phyloP scores from a whole-genome alignment of 164 flowering plant species.

The Nelumbo lutea region DNA sequence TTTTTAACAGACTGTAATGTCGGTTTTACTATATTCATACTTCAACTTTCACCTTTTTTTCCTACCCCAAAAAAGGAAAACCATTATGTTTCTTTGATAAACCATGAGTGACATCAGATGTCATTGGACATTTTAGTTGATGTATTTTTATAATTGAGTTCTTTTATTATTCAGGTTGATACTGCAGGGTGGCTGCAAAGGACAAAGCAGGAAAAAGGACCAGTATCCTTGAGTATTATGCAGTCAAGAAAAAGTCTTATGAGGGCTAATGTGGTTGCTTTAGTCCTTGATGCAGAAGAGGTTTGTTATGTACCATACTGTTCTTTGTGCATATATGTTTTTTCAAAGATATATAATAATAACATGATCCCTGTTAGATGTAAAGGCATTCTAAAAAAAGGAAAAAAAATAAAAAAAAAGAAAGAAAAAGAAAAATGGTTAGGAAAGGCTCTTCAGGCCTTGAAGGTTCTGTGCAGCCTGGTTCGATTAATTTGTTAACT shows the following conservation, averaged over 20 bases:
- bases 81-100: not conserved
- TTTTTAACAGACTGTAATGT: not conserved
- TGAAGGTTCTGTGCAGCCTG: too few species aligned
- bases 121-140: not conserved
- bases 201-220: constrained; percentile 79
- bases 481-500: too few species aligned
- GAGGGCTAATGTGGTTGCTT: constrained; percentile 91
- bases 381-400: too few species aligned
- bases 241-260: constrained; percentile 88
- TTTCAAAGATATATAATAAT: not conserved
- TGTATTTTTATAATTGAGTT: constrained; percentile 2
- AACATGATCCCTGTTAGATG: too few species aligned
- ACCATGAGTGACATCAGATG: not conserved
- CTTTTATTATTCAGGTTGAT: constrained; percentile 60
- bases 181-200: constrained; percentile 99
- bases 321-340: not conserved
- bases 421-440: too few species aligned
- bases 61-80: not conserved
- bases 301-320: constrained; percentile 24
- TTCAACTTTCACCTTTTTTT: not conserved
- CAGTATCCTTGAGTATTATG: constrained; percentile 86
- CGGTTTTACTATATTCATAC: not conserved
- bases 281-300: constrained; percentile 96
- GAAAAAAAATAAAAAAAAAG: too few species aligned
- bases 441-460: too few species aligned